Conservation (phyloP, 2,329 filamentous ascomycete genomes). For the Curvularia sp. region DNA sequence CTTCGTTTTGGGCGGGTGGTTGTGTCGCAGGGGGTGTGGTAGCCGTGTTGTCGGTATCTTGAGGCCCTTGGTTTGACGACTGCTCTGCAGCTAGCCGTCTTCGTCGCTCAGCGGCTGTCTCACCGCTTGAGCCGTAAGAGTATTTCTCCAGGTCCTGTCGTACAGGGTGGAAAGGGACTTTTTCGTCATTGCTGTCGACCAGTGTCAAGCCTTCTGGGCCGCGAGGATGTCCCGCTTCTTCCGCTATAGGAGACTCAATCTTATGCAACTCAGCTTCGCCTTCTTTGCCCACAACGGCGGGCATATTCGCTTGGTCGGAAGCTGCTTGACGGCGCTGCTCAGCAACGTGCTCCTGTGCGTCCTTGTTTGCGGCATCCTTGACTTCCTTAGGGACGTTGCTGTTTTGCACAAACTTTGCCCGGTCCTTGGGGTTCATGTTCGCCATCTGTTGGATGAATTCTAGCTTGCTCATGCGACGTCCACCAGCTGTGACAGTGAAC, state of each 20-base stretch:
- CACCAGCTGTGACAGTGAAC: conserved; percentile 77
- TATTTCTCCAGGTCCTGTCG: conserved; percentile 42
- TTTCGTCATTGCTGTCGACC: conserved; percentile 54
- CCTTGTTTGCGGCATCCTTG: conserved; percentile 55
- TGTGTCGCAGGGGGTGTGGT: conserved; percentile 24
- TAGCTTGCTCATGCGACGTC: conserved; percentile 77
- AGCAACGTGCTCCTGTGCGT: conserved; percentile 50
- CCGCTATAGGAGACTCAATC: conserved; percentile 38
- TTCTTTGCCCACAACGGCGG: conserved; percentile 43
- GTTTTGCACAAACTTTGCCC: conserved; percentile 58
- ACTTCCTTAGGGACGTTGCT: conserved; percentile 57
- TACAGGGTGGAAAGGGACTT: conserved; percentile 58
- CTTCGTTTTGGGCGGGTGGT: conserved; percentile 40
- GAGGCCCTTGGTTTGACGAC: conserved; percentile 24
- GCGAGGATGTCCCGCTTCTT: conserved; percentile 31
- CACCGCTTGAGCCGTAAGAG: conserved; percentile 30
- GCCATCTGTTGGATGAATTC: conserved; percentile 80
- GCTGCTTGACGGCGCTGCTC: conserved; percentile 36
- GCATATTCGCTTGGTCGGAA: conserved; percentile 35
- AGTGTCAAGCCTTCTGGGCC: conserved; percentile 53
- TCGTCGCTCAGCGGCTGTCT: conserved; percentile 54
- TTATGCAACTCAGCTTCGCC: conserved; percentile 44
- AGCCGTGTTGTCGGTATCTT: conserved; percentile 8
- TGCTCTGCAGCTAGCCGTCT: conserved; percentile 45
- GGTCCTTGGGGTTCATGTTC: conserved; percentile 71